phyloP scores from a whole-genome alignment of 1,284 basidiomycete genomes.

The Malassezia sympodialis region DNA sequence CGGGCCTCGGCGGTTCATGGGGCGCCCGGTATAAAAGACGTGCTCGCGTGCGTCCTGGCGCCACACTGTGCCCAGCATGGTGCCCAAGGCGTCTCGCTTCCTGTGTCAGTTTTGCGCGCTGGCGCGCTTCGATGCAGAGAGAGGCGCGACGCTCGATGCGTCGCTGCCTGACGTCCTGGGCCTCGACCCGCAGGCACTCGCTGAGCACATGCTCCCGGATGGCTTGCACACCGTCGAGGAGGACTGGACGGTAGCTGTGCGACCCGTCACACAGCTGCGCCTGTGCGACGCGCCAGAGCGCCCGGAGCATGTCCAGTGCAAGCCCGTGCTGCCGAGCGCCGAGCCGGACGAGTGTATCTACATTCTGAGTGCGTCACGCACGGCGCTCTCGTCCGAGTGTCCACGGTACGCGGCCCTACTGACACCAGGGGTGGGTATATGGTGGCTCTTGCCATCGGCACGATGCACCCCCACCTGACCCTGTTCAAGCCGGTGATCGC shows the following conservation, averaged over 20 bases:
- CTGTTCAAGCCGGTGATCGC: constrained; percentile 96
- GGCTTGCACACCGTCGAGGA: constrained; percentile 86
- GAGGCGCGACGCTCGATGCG: constrained; percentile 33
- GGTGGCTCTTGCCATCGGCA: constrained; percentile 88
- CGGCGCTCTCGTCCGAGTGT: constrained; percentile 63
- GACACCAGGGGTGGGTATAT: constrained; percentile 50
- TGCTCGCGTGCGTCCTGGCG: no score
- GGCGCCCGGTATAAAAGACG: no score
- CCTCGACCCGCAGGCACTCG: constrained; percentile 57
- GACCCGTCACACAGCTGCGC: background rate
- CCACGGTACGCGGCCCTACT: background rate
- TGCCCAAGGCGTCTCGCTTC: background rate
- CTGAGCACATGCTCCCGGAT: constrained; percentile 95
- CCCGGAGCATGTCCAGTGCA: background rate
- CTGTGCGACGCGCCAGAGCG: background rate
- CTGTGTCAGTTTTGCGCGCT: constrained; percentile 31
- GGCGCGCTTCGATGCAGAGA: constrained; percentile 43
- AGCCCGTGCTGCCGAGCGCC: background rate
- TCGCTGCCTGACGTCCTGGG: constrained; percentile 32
- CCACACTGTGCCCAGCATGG: background rate
- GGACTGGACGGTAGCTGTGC: constrained; percentile 96
- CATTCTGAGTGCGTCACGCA: constrained; percentile 80
- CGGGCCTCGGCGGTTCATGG: background rate
- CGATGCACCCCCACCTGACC: constrained; percentile 86
- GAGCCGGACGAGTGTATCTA: constrained; percentile 51